These are phyloP conservation scores for Gyromitra esculenta DNA, from an alignment of 2,329 filamentous ascomycete genomes.

Conservation along the genomic window DNA sequence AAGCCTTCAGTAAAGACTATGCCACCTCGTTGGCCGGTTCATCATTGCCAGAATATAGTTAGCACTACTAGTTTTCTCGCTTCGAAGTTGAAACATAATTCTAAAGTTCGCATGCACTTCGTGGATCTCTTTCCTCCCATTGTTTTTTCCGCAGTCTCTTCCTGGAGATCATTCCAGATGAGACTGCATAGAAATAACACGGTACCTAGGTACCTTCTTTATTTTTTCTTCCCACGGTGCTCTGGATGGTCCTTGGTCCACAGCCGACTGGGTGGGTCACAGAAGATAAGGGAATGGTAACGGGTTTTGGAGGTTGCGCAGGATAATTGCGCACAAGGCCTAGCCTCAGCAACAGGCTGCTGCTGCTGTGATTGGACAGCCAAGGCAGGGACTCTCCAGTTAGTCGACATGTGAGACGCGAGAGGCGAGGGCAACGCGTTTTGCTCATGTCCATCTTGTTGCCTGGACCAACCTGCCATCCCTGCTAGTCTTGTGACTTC, in stretches of 20 bases:
- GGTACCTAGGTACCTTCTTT: slow-evolving; percentile 29
- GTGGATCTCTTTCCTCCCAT: slow-evolving; percentile 30
- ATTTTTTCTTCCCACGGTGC: slow-evolving; percentile 22
- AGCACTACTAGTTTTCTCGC: slow-evolving; percentile 38
- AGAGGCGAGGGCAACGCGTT: slow-evolving; percentile 51
- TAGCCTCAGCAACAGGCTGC: slow-evolving; percentile 34
- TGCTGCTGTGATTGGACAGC: slow-evolving; percentile 41
- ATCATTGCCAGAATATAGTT: slow-evolving; percentile 46
- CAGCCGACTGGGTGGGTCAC: slow-evolving; percentile 47
- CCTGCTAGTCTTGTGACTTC: slow-evolving; percentile 49
- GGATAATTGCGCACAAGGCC: slow-evolving; percentile 48
- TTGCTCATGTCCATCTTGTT: slow-evolving; percentile 49
- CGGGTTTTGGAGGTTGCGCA: slow-evolving; percentile 43
- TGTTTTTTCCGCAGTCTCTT: slow-evolving; percentile 17
- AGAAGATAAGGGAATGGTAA: slow-evolving; percentile 47
- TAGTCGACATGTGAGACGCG: slow-evolving; percentile 52
- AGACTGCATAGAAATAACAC: slow-evolving; percentile 40
- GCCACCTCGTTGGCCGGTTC: slow-evolving; percentile 36
- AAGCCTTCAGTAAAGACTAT: slow-evolving; percentile 50
- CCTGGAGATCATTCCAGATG: slow-evolving; percentile 44
- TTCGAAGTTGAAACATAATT: slow-evolving; percentile 46
- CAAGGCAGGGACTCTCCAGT: slow-evolving; percentile 12
- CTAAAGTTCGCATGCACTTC: slow-evolving; percentile 33
- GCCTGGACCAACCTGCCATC: slow-evolving; percentile 43
- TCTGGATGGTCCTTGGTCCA: slow-evolving; percentile 33